Evolutionary conservation across 768 basidiomycete genomes (phyloP).

Genomic region (Amanita jacksonii): DNA sequence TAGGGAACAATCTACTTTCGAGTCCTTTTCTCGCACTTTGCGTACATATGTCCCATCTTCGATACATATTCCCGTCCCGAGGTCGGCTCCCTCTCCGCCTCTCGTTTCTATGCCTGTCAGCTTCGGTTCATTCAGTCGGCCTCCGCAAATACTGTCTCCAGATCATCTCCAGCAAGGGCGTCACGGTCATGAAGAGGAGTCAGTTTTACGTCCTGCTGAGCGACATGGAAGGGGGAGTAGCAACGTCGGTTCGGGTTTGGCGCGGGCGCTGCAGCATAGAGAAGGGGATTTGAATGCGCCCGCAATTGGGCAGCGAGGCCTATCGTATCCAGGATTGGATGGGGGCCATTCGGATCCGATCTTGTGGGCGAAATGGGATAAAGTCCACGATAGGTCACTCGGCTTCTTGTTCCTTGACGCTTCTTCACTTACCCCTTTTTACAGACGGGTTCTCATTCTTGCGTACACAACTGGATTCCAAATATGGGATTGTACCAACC

Average conservation of each 20-base stretch:
- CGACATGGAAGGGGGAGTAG: neutral
- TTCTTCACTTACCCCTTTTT: no score
- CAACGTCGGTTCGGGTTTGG: constrained; percentile 13
- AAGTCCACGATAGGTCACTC: constrained; percentile 16
- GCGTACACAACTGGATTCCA: constrained; percentile 47
- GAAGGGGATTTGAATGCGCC: neutral
- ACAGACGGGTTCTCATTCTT: constrained; percentile 40
- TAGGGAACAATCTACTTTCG: constrained; percentile 42
- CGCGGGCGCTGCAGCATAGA: constrained; percentile 15
- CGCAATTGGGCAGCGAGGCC: neutral
- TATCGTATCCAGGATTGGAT: constrained; percentile 5
- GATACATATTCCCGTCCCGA: constrained; percentile 39
- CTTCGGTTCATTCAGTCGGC: constrained; percentile 28
- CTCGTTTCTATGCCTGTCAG: constrained; percentile 40
- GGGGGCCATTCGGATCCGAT: constrained; percentile 22
- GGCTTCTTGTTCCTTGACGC: no score
- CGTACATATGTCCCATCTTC: constrained; percentile 46
- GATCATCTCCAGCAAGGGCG: neutral
- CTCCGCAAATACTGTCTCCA: neutral
- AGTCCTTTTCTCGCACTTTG: constrained; percentile 42
- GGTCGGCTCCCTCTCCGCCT: constrained; percentile 37
- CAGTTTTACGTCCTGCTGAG: neutral
- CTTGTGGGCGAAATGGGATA: constrained; percentile 38
- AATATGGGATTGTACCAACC: constrained; percentile 48
- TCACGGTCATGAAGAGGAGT: neutral